phyloP scores from a whole-genome alignment of 73 alveolate species.

The Tetrahymena elliotti region DNA sequence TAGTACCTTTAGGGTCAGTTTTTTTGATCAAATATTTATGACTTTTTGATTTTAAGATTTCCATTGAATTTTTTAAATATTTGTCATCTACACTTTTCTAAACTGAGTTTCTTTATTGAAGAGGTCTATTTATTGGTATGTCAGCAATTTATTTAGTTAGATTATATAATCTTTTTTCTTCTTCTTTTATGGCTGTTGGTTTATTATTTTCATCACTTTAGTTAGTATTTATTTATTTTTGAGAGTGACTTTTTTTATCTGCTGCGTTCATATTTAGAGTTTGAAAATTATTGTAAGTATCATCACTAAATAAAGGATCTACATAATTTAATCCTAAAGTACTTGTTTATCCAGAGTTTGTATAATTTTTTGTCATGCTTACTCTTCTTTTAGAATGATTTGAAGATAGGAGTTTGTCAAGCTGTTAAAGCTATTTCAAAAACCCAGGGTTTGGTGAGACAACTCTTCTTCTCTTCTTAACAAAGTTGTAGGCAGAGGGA shows the following conservation, averaged over 20 bases:
- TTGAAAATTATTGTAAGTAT: neutral
- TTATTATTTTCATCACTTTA: neutral
- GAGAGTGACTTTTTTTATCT: neutral
- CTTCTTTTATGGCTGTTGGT: neutral
- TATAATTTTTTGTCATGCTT: neutral
- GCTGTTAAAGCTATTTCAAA: slow-evolving; percentile 59
- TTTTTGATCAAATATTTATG: neutral
- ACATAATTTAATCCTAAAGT: neutral
- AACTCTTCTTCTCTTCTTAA: slow-evolving; percentile 70
- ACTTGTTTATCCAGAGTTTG: neutral
- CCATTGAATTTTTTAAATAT: neutral
- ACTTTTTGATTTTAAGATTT: neutral
- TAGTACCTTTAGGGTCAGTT: neutral
- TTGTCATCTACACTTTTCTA: neutral
- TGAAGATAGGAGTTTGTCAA: slow-evolving; percentile 42
- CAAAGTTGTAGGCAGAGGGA: slow-evolving; percentile 67
- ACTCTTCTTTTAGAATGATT: neutral
- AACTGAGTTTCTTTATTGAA: neutral
- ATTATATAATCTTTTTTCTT: neutral
- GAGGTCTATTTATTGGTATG: neutral
- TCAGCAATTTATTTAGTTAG: neutral
- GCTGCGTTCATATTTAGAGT: neutral
- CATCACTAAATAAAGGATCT: neutral
- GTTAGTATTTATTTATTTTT: neutral
- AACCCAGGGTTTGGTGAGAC: slow-evolving; percentile 86